A percentile compares a stretch with the other conserved stretches of the same genome.
These are phyloP conservation scores for Persicaria tinctoria DNA, from an alignment of 148 eudicot species.

Conservation along the genomic window DNA sequence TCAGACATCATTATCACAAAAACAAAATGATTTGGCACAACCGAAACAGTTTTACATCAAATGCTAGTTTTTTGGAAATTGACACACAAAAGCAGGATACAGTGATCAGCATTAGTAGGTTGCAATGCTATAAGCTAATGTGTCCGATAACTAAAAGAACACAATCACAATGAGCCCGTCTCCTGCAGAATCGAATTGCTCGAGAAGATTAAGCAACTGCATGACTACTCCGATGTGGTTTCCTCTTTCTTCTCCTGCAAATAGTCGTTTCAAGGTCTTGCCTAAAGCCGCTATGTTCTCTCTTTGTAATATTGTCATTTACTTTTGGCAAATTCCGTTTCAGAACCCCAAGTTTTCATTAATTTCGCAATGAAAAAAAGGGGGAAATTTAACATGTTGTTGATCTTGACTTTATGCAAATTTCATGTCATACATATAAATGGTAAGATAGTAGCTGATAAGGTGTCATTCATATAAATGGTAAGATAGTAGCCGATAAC, in stretches of 20 bases:
- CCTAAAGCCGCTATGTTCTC: too few relatives aligned
- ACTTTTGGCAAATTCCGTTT: too few relatives aligned
- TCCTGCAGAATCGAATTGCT: neutral
- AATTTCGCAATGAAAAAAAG: too few relatives aligned
- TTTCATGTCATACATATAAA: too few relatives aligned
- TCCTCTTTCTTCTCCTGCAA: slow-evolving; percentile 59
- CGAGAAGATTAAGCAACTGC: neutral
- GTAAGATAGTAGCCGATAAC: too few relatives aligned
- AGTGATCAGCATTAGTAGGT: neutral
- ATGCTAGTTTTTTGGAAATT: neutral
- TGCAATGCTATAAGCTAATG: neutral
- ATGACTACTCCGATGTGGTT: slow-evolving; percentile 3
- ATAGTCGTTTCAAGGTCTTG: too few relatives aligned
- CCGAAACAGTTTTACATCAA: neutral
- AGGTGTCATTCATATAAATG: too few relatives aligned
- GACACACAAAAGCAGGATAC: neutral
- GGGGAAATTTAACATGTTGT: too few relatives aligned
- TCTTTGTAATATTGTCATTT: too few relatives aligned
- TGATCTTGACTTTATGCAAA: too few relatives aligned
- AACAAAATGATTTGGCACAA: neutral
- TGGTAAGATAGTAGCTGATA: too few relatives aligned
- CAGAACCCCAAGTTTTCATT: too few relatives aligned
- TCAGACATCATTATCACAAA: neutral
- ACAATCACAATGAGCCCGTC: neutral
- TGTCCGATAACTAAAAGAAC: neutral